A percentile compares a stretch with the other conserved stretches of the same genome.
Evolutionary conservation across 1,139 yeast genomes (phyloP).

Genomic region (Yamadazyma sp.): DNA sequence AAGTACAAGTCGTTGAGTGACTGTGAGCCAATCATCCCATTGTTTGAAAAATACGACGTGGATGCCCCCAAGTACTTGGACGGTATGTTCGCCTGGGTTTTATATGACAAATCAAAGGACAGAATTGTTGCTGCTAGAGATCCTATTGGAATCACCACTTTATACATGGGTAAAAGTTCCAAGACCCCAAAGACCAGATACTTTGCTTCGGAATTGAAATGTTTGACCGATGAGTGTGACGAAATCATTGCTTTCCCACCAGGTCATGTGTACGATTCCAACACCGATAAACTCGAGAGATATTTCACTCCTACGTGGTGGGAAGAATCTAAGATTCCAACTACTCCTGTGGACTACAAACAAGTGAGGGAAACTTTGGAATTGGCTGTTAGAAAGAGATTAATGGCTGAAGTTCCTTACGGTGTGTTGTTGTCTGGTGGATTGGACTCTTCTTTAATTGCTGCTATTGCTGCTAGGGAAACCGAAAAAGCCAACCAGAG

Average conservation of each 20-base stretch:
- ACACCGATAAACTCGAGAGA: conserved; percentile 79
- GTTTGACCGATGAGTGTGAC: conserved; percentile 93
- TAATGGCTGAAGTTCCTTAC: conserved; percentile 98
- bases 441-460: conserved; percentile 92
- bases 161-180: conserved; percentile 88
- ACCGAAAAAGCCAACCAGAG: conserved; percentile 82
- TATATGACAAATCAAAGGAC: conserved; percentile 81
- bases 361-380: conserved; percentile 79
- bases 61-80: conserved; percentile 93
- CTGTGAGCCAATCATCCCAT: conserved; percentile 96
- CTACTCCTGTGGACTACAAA: conserved; percentile 69
- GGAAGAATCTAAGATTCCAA: conserved; percentile 75
- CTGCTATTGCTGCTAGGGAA: conserved; percentile 95
- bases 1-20: conserved; percentile 84
- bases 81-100: conserved; percentile 97
- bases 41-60: conserved; percentile 78
- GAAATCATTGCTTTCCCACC: conserved; percentile 94
- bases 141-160: conserved; percentile 95
- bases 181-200: conserved; percentile 71
- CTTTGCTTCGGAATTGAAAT: conserved; percentile 93
- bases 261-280: conserved; percentile 94
- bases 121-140: conserved; percentile 96
- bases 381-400: conserved; percentile 95
- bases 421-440: conserved; percentile 98
- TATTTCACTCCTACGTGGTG: conserved; percentile 95